These are phyloP conservation scores for Clarkia xantiana DNA, from an alignment of 345 rosid species.

Conservation along the genomic window DNA sequence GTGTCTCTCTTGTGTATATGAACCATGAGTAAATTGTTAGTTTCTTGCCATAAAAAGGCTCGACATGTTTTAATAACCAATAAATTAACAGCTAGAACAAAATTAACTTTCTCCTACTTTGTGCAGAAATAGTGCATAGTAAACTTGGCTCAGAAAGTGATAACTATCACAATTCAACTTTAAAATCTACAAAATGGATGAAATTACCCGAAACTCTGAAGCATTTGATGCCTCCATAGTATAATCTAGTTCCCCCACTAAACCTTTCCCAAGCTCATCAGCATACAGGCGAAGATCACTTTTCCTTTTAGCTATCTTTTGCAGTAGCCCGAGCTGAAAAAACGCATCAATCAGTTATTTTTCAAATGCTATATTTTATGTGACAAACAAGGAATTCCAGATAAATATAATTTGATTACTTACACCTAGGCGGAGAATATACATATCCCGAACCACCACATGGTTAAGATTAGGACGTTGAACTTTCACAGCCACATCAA, in stretches of 20 bases:
- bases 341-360: conserved; percentile 8
- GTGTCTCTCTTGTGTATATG: too few species aligned
- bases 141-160: background rate
- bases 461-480: conserved; percentile 86
- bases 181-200: background rate
- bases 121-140: background rate
- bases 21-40: too few species aligned
- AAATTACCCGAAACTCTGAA: conserved; percentile 54
- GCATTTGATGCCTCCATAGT: conserved; percentile 83
- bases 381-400: conserved; percentile 2
- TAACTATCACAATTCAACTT: background rate
- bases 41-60: too few species aligned
- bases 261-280: conserved; percentile 93
- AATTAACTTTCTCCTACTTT: background rate
- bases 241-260: conserved; percentile 88
- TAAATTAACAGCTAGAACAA: too few species aligned
- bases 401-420: conserved; percentile 14
- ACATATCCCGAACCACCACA: conserved; percentile 75
- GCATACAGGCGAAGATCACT: conserved; percentile 78
- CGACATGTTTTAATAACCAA: too few species aligned
- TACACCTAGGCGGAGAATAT: conserved; percentile 85
- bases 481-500: conserved; percentile 78
- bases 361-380: background rate
- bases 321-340: conserved; percentile 67
- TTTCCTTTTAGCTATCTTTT: conserved; percentile 78